Evolutionary conservation across 2,329 filamentous ascomycete species (phyloP), one percentile per base, ranked within the genome.

Genomic region (Neopestalotiopsis clavispora): DNA sequence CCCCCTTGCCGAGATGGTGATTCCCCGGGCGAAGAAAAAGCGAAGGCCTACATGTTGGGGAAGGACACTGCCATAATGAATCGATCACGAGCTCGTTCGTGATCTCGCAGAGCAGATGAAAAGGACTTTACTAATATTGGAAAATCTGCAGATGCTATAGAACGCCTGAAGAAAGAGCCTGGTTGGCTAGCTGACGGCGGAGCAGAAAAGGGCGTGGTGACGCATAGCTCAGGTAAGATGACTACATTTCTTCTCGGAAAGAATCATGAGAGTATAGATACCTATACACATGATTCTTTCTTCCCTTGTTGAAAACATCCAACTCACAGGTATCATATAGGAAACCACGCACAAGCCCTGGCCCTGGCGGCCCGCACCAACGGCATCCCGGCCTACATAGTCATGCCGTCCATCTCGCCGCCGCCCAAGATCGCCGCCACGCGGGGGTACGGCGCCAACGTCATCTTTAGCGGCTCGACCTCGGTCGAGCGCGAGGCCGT

Each of bases 261-360:
- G 10, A 2, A 60, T 17, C 45, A 17, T 45, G 10, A 45, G 2
- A 10, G 23, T 28, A 28, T 28, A 28, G 23, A 28, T 28, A 4
- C 23, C 23, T 28, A 28, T 28, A 28, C 23, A 28, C 23, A 28
- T 28, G 23, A 28, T 28, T 3, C 34, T 38, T 38, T 10, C 6
- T 38, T 38, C 34, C 34, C 23, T 28, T 28, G 23, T 28, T 28
- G 23, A 6, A 62, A 30, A 23, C 34, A 28, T 40, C 20, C 38
- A 2, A 65, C 62, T 65, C 3, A 65, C 40, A 7, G 7, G 4
- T 28, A 23, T 30, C 61, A 57, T 32, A 58, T 71, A 95, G 95
- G 95, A 69, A 98, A 98, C 82, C 96, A 98, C 78, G 95, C 95
- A 0, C 94, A 97, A 84, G 95, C 96, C 1, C 90, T 98, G 68